Evolutionary conservation across 352 stramenopile genomes (phyloP).

Genomic region (Globisporangium solare): DNA sequence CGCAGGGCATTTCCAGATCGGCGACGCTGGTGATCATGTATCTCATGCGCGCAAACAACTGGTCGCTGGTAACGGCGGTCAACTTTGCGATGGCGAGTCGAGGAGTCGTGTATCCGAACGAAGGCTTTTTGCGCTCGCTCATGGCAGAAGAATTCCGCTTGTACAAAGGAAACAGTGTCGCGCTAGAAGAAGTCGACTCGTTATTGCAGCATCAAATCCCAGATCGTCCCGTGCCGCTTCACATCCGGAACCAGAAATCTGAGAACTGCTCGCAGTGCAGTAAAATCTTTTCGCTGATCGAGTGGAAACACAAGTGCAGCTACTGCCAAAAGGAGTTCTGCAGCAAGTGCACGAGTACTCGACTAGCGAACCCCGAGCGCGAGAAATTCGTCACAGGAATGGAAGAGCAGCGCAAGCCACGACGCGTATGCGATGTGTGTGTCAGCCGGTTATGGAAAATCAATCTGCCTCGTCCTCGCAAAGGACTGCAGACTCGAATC

Average conservation of each 20-base stretch:
- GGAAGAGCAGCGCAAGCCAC: conserved; percentile 47
- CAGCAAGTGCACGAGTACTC: conserved; percentile 79
- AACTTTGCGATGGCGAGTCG: conserved; percentile 77
- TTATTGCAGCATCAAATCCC: conserved; percentile 71
- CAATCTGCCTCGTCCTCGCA: conserved; percentile 67
- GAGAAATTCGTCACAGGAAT: conserved; percentile 39
- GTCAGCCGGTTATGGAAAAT: conserved; percentile 78
- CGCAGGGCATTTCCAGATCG: conserved; percentile 80
- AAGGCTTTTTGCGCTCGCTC: conserved; percentile 70
- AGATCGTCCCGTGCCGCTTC: conserved; percentile 66
- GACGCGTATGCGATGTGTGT: conserved; percentile 71
- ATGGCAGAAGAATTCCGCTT: conserved; percentile 75
- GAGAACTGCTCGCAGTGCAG: conserved; percentile 67
- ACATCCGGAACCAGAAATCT: conserved; percentile 53
- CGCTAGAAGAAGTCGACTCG: conserved; percentile 60
- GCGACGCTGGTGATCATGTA: conserved; percentile 85
- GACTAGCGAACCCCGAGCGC: conserved; percentile 54
- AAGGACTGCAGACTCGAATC: conserved; percentile 40
- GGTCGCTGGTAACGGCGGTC: conserved; percentile 77
- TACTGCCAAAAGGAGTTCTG: conserved; percentile 78
- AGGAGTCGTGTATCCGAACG: conserved; percentile 79
- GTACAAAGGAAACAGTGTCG: conserved; percentile 76
- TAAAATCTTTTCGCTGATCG: conserved; percentile 74
- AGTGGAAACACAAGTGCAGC: conserved; percentile 84
- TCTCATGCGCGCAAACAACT: conserved; percentile 78